These are phyloP conservation scores for Pseudoturritis turrita DNA, from an alignment of 345 rosid genomes.

Conservation along the genomic window DNA sequence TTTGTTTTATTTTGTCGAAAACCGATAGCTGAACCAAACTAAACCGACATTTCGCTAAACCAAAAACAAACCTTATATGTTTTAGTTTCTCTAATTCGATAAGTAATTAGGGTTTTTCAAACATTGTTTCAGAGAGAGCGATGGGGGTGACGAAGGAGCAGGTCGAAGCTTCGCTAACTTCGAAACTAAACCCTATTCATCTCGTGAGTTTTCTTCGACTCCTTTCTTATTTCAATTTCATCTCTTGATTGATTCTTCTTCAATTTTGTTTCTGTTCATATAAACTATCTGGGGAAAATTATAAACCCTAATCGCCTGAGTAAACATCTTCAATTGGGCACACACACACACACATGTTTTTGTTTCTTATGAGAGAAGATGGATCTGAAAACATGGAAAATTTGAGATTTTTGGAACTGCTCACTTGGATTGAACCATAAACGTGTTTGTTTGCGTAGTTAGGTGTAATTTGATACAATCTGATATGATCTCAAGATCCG, in stretches of 20 bases:
- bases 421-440: not conserved
- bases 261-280: not conserved
- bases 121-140: not conserved
- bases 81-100: not conserved
- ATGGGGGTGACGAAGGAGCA: conserved; percentile 88
- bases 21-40: not conserved
- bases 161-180: conserved; percentile 66
- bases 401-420: not conserved
- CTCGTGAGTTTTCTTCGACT: conserved; percentile 41
- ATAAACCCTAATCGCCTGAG: not conserved
- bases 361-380: not conserved
- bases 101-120: conserved; percentile 11
- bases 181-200: conserved; percentile 71
- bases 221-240: not conserved
- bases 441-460: conserved; percentile 1
- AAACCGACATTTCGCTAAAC: not conserved
- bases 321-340: not conserved
- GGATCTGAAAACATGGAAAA: not conserved
- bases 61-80: not conserved
- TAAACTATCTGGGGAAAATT: not conserved
- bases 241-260: not conserved
- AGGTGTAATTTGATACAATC: not conserved
- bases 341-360: not conserved
- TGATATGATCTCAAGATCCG: not conserved
- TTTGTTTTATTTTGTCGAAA: not conserved